These are phyloP conservation scores for Jaminaea rosea DNA, from an alignment of 1,284 basidiomycete species.

Conservation along the genomic window DNA sequence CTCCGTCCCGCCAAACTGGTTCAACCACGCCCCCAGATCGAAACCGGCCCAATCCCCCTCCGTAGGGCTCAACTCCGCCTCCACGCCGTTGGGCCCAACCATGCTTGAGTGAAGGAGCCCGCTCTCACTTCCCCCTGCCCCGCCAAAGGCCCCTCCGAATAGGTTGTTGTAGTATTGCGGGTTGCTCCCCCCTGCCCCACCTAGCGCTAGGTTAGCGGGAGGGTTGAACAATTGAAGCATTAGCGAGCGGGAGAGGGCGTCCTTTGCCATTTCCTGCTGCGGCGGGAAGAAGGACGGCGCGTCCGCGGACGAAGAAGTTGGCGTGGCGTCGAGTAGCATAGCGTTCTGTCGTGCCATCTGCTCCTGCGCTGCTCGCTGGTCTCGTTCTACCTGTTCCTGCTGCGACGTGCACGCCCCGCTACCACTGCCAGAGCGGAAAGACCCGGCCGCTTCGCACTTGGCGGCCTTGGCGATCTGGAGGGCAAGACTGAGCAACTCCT, in stretches of 20 bases:
- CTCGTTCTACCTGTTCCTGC: neutral
- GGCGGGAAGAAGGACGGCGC: too few species aligned
- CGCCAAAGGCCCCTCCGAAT: neutral
- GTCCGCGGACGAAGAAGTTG: too few species aligned
- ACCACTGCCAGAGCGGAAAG: too few species aligned
- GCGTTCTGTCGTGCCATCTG: conserved; percentile 14
- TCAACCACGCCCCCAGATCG: too few species aligned
- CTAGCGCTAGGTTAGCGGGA: neutral
- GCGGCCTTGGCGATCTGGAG: conserved; percentile 30
- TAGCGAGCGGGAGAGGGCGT: conserved; percentile 5
- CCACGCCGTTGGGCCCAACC: conserved; percentile 6
- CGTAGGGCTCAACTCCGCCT: too few species aligned
- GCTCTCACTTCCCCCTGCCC: conserved; percentile 3
- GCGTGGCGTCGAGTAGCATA: conserved; percentile 7
- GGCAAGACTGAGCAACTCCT: conserved; percentile 33
- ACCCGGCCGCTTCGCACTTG: conserved; percentile 12
- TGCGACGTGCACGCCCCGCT: too few species aligned
- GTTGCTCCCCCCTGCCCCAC: neutral
- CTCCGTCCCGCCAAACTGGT: too few species aligned
- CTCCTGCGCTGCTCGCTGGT: neutral
- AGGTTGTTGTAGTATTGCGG: neutral
- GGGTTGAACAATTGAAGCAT: conserved; percentile 7
- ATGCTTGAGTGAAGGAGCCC: conserved; percentile 1
- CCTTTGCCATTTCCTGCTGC: neutral
- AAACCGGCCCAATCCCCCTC: too few species aligned